A percentile compares a stretch with the other conserved stretches of the same genome.
phyloP scores from a whole-genome alignment of 352 stramenopile species.

The Phytophthora nicotianae region DNA sequence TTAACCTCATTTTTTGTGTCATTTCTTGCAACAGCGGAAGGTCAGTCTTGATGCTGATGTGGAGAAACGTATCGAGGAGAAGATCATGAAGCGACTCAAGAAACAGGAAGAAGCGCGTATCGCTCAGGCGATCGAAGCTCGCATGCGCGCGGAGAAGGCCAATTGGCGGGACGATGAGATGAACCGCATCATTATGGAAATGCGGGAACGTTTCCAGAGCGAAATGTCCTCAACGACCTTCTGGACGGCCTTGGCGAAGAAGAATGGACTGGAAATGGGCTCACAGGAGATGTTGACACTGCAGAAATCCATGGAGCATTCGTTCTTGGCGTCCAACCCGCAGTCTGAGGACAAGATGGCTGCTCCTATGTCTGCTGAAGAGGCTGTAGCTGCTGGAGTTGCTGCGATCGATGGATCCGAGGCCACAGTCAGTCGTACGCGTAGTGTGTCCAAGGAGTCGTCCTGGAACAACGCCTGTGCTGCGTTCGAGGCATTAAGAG shows the following conservation, averaged over 20 bases:
- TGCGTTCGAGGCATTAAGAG: constrained; percentile 73
- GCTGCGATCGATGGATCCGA: constrained; percentile 31
- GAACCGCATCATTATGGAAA: constrained; percentile 91
- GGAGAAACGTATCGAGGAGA: constrained; percentile 87
- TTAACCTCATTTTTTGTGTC: constrained; percentile 24
- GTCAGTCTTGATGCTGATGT: constrained; percentile 78
- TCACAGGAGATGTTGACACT: constrained; percentile 52
- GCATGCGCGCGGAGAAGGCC: constrained; percentile 85
- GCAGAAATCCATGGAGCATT: constrained; percentile 53
- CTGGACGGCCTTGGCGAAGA: constrained; percentile 67
- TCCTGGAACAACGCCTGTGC: constrained; percentile 86
- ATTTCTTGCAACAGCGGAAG: constrained; percentile 34
- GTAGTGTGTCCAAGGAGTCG: constrained; percentile 73
- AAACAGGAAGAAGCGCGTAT: constrained; percentile 90
- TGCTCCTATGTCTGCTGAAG: constrained; percentile 23
- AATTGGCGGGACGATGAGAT: constrained; percentile 90
- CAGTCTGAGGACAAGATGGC: constrained; percentile 75
- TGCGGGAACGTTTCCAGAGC: constrained; percentile 84
- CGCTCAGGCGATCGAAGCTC: constrained; percentile 79
- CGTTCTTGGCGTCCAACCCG: constrained; percentile 60
- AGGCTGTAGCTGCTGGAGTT: constrained; percentile 23
- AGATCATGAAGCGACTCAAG: constrained; percentile 85
- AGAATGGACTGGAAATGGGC: constrained; percentile 53
- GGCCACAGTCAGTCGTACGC: constrained; percentile 33
- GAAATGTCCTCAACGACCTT: constrained; percentile 77